Percentiles rank a stretch among this genome's conserved stretches.
These are phyloP conservation scores for Stenogyne calaminthoides DNA, from an alignment of 305 asterid genomes.

Conservation along the genomic window DNA sequence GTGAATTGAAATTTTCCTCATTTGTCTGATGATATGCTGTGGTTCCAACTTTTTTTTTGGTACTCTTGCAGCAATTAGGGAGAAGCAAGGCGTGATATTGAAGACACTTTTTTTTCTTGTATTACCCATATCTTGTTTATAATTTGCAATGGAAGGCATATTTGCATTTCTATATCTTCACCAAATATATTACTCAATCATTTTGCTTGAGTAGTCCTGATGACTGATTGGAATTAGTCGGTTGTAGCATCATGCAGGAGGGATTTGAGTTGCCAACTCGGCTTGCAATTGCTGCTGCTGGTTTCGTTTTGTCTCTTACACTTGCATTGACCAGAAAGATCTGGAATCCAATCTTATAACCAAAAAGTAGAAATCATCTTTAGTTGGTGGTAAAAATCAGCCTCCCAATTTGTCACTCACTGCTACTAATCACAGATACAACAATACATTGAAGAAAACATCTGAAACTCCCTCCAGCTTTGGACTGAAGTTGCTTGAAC, in stretches of 20 bases:
- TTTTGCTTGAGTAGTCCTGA: slow-evolving; percentile 13
- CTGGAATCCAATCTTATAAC: slow-evolving; percentile 39
- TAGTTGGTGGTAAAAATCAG: slow-evolving; percentile 37
- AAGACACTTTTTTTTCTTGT: slow-evolving; percentile 59
- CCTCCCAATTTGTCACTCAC: slow-evolving; percentile 38
- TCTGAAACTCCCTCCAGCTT: slow-evolving; percentile 43
- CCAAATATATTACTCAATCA: not conserved
- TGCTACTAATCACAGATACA: slow-evolving; percentile 40
- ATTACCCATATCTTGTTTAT: slow-evolving; percentile 50
- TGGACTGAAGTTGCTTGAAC: slow-evolving; percentile 66
- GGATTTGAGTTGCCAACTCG: slow-evolving; percentile 95
- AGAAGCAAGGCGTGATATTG: slow-evolving; percentile 52
- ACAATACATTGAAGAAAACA: slow-evolving; percentile 40
- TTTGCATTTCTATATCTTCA: slow-evolving; percentile 1
- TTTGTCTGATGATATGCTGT: not conserved
- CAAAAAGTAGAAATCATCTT: slow-evolving; percentile 48
- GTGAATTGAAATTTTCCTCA: not conserved
- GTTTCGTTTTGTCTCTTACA: slow-evolving; percentile 68
- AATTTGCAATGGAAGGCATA: not conserved
- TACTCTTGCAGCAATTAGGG: slow-evolving; percentile 60
- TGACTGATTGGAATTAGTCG: slow-evolving; percentile 13
- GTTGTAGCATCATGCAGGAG: slow-evolving; percentile 70
- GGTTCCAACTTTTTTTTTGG: slow-evolving; percentile 22
- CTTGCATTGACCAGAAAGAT: slow-evolving; percentile 68
- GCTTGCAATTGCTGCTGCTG: slow-evolving; percentile 91